Evolutionary conservation across 139 green algal species (phyloP), one percentile per base, ranked within the genome.

Genomic region (Chlorella sp.): DNA sequence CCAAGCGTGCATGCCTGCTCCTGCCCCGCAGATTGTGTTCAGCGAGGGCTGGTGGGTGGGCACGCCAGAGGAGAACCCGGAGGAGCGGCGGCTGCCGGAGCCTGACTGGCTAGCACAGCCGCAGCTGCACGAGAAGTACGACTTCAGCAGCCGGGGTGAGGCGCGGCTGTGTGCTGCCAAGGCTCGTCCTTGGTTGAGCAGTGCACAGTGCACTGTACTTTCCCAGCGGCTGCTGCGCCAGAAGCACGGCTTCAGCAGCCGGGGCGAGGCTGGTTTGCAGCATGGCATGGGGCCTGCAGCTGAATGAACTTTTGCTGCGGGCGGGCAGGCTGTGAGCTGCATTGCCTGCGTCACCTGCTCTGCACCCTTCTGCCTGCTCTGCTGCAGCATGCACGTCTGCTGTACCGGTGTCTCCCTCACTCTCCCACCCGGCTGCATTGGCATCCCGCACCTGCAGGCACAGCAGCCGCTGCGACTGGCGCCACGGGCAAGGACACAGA

Each of bases 11-110:
- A n/a, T n/a, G n/a, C n/a, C n/a, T n/a, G n/a, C n/a, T n/a, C n/a
- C n/a, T n/a, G n/a, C n/a, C 20, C 21, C 63, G 36, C 89, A 96
- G 93, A 87, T 98, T 32, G 91, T 98, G 26, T 98, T 98, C 78
- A 91, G 88, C 18, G 89, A 96, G 81, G 88, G 83, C 28, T 89
- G 71, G 80, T 98, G 96, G 96, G 69, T 98, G 16, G 95, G 95
- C 72, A 95, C 51, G 20, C 71, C 84, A 13, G 92, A 94, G 81
- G 93, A 94, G n/a, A 98, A 98, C 82, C 95, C 95, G 11, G 85
- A 93, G 56, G 95, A 98, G 88, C n/a, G 71, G 51, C 64, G 67
- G 41, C 87, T 98, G 85, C 91, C 93, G n/a, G 86, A 97, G 90
- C 95, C 95, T 0, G 12, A 79, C 12, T 71, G 84, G 36, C 84